Conservation (phyloP, 495 filamentous ascomycete genomes). For the Cercophora sp. region DNA sequence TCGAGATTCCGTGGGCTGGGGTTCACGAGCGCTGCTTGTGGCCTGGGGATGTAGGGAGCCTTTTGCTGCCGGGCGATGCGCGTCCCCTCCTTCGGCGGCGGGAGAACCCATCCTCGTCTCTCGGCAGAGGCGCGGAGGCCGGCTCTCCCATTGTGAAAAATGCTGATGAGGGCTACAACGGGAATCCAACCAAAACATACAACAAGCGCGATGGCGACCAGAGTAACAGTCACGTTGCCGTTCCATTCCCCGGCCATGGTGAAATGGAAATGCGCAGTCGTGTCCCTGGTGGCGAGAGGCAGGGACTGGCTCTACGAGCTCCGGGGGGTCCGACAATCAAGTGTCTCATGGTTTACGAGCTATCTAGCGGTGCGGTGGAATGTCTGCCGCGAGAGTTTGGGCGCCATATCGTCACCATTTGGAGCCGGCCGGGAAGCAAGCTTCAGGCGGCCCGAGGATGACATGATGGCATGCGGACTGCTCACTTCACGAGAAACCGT, state of each 20-base stretch:
- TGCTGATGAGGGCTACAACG: conserved; percentile 10
- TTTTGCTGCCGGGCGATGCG: conserved; percentile 1
- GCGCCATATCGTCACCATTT: not conserved
- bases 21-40: conserved; percentile 5
- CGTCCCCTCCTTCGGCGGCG: conserved; percentile 6
- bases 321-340: not conserved
- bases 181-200: conserved; percentile 21
- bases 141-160: conserved; percentile 5
- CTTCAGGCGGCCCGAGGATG: not conserved
- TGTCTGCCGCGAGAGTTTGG: not conserved
- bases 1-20: conserved; percentile 4
- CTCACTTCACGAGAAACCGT: not conserved
- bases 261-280: not conserved
- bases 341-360: not conserved
- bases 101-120: conserved; percentile 7
- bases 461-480: not conserved
- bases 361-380: not conserved
- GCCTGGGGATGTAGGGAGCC: conserved; percentile 10
- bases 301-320: not conserved
- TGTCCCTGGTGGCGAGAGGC: not conserved
- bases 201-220: conserved; percentile 15
- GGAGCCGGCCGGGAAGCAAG: not conserved
- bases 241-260: conserved; percentile 16
- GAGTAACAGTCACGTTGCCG: conserved; percentile 4
- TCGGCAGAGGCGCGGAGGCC: conserved; percentile 2